Conservation (phyloP, 2,329 filamentous ascomycete species). For the Neofusicoccum sp. region DNA sequence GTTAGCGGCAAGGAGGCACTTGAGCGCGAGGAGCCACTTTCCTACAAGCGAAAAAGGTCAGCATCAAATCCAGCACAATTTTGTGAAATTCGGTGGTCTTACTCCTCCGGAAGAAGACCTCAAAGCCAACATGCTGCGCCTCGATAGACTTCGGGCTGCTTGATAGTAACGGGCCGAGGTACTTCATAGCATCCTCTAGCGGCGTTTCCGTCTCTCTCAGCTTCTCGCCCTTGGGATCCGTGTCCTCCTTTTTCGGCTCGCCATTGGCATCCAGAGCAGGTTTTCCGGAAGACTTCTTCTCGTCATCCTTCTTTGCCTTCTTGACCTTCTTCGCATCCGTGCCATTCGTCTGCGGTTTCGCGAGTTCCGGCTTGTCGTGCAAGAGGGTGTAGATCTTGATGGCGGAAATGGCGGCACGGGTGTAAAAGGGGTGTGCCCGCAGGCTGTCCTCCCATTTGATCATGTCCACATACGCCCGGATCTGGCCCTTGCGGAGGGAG, state of each 20-base stretch:
- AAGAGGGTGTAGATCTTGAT: conserved; percentile 77
- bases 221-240: conserved; percentile 79
- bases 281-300: conserved; percentile 60
- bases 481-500: conserved; percentile 93
- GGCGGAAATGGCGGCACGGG: conserved; percentile 76
- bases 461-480: conserved; percentile 94
- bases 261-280: conserved; percentile 61
- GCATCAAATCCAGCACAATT: background rate
- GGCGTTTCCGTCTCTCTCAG: conserved; percentile 79
- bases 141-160: conserved; percentile 77
- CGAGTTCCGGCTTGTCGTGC: conserved; percentile 68
- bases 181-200: conserved; percentile 82
- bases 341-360: conserved; percentile 57
- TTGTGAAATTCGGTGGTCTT: conserved; percentile 40
- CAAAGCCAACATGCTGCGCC: conserved; percentile 81
- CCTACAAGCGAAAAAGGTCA: conserved; percentile 50
- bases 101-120: conserved; percentile 84
- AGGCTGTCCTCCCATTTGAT: conserved; percentile 91
- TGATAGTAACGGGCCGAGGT: conserved; percentile 76
- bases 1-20: conserved; percentile 74
- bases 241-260: conserved; percentile 79
- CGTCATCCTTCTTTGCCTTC: conserved; percentile 78
- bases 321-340: conserved; percentile 72
- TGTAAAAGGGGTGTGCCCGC: conserved; percentile 90
- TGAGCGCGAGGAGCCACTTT: conserved; percentile 84